Percentiles rank a stretch among this genome's conserved stretches.
These are phyloP conservation scores for Priceomyces castillae DNA, from an alignment of 805 yeast species.

Conservation along the genomic window DNA sequence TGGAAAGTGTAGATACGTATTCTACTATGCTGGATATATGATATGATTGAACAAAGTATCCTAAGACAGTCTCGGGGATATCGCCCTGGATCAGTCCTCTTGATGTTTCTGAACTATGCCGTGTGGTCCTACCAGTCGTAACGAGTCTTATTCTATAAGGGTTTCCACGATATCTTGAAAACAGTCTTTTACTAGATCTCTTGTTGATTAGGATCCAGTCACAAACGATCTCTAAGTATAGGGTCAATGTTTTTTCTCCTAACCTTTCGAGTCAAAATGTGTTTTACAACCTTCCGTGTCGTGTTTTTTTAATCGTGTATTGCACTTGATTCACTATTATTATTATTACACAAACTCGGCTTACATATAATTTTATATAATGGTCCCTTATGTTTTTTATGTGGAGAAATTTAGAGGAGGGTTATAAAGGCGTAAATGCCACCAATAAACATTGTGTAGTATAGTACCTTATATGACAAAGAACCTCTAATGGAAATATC, in stretches of 20 bases:
- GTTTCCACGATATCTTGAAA: neutral
- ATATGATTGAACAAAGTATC: neutral
- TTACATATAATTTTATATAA: neutral
- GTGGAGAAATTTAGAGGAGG: neutral
- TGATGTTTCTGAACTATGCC: neutral
- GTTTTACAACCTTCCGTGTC: neutral
- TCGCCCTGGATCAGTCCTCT: neutral
- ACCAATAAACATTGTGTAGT: conserved; percentile 36
- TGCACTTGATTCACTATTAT: neutral
- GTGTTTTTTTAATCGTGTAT: conserved; percentile 2
- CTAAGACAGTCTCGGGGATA: neutral
- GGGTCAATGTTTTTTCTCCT: neutral
- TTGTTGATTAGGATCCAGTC: neutral
- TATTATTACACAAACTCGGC: conserved; percentile 1
- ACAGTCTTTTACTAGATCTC: neutral
- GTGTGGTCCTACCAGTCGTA: neutral
- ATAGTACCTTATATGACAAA: conserved; percentile 24
- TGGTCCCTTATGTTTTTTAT: no score
- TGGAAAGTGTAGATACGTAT: no score
- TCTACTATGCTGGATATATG: no score
- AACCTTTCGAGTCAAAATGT: neutral
- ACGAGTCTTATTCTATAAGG: neutral
- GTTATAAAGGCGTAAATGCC: conserved; percentile 44
- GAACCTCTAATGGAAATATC: conserved; percentile 16
- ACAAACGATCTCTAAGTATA: neutral